phyloP scores from a whole-genome alignment of 176 grass and related monocot genomes.

The Oryza meyeriana region DNA sequence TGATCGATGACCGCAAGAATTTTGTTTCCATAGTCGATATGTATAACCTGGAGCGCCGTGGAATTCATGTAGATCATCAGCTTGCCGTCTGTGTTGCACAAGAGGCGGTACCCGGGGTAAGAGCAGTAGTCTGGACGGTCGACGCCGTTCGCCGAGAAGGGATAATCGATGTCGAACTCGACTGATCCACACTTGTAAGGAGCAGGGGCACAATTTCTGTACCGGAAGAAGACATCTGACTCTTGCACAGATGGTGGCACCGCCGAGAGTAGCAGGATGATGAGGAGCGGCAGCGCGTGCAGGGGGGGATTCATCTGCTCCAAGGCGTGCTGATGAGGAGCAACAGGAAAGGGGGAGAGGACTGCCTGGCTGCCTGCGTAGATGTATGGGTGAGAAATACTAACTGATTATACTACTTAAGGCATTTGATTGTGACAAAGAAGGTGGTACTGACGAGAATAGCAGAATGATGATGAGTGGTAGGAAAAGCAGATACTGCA shows the following conservation, averaged over 20 bases:
- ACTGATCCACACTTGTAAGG: not conserved
- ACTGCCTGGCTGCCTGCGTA: no score
- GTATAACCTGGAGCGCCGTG: not conserved
- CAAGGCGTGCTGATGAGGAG: no score
- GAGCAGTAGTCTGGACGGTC: constrained; percentile 42
- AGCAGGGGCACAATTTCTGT: constrained; percentile 21
- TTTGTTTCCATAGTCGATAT: constrained; percentile 8
- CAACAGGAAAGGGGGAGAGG: no score
- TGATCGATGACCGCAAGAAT: constrained; percentile 26
- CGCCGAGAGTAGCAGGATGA: not conserved
- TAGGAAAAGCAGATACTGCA: no score
- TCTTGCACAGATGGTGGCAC: not conserved
- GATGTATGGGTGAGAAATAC: no score
- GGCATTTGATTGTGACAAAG: not conserved
- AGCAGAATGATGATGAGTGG: not conserved
- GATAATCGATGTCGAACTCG: constrained; percentile 15
- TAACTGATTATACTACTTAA: no score
- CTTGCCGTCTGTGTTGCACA: not conserved
- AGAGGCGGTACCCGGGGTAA: constrained; percentile 9
- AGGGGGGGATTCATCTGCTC: no score
- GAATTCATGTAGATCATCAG: not conserved
- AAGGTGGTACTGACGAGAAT: not conserved
- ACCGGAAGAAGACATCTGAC: not conserved
- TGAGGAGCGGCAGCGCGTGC: no score
- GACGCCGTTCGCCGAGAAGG: not conserved